phyloP scores from a whole-genome alignment of 768 basidiomycete species.

The Termitomyces heimii region DNA sequence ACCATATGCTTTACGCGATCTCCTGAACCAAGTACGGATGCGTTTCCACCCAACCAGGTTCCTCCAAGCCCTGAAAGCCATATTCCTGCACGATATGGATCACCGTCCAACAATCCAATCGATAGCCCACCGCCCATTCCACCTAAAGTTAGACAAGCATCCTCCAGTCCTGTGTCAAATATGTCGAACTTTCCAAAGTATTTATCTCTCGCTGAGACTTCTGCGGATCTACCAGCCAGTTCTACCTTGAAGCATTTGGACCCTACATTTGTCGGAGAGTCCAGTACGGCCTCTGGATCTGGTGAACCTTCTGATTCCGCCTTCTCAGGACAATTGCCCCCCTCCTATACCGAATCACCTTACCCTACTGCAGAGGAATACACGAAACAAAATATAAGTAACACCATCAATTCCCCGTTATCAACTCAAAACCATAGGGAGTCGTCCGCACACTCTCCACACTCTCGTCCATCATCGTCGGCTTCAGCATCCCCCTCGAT shows the following conservation, averaged over 20 bases:
- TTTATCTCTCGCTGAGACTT: background rate
- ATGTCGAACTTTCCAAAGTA: background rate
- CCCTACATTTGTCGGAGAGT: background rate
- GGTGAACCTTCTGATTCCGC: background rate
- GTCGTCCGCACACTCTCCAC: background rate
- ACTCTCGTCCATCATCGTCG: background rate
- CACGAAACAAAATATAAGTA: background rate
- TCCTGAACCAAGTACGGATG: background rate
- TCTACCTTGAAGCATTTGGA: background rate
- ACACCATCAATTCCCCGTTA: background rate
- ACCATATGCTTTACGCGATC: background rate
- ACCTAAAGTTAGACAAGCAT: background rate
- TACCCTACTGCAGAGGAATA: background rate
- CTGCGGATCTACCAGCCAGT: background rate
- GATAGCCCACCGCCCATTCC: background rate
- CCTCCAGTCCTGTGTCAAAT: background rate
- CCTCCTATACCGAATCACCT: constrained; percentile 6
- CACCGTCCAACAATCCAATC: background rate
- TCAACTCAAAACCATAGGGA: background rate
- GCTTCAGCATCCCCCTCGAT: background rate
- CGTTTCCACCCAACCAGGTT: no score
- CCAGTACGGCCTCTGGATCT: background rate
- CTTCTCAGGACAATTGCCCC: background rate
- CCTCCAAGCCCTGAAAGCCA: background rate
- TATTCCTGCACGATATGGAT: background rate